Conservation (phyloP, 257 asterid species). For the Plantago major region DNA sequence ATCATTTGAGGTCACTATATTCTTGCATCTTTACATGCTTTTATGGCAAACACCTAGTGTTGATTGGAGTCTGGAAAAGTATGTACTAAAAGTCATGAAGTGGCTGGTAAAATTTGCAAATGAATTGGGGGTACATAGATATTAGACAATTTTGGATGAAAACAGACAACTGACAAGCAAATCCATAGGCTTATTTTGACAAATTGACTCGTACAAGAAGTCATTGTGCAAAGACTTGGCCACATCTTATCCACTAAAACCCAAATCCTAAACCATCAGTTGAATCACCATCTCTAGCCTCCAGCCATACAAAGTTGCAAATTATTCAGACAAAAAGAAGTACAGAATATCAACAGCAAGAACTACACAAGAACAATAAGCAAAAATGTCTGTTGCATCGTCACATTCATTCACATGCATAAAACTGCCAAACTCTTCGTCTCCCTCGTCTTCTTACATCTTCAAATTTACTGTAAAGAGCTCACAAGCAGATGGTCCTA, state of each 20-base stretch:
- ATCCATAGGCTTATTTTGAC: no score
- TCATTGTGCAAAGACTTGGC: slow-evolving; percentile 33
- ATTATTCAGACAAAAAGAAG: background rate
- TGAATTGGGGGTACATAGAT: no score
- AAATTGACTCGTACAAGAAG: background rate
- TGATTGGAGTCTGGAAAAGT: no score
- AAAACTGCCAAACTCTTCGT: slow-evolving; percentile 32
- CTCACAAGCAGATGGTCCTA: slow-evolving; percentile 84
- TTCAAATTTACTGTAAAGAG: slow-evolving; percentile 54
- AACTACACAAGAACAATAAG: no score
- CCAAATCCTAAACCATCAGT: slow-evolving; percentile 22
- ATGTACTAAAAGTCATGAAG: no score
- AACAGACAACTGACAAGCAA: no score
- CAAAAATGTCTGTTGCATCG: slow-evolving; percentile 55
- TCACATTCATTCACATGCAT: slow-evolving; percentile 56
- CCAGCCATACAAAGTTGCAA: slow-evolving; percentile 17
- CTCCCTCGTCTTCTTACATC: slow-evolving; percentile 29
- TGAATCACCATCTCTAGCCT: slow-evolving; percentile 23
- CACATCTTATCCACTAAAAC: slow-evolving; percentile 33
- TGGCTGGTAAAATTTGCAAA: no score
- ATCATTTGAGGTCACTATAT: no score
- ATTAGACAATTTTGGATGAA: no score
- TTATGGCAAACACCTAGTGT: no score
- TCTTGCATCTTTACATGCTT: no score
- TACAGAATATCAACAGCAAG: no score